These are phyloP conservation scores for Hypoxylon sp. DNA, from an alignment of 2,329 filamentous ascomycete species.

Conservation along the genomic window DNA sequence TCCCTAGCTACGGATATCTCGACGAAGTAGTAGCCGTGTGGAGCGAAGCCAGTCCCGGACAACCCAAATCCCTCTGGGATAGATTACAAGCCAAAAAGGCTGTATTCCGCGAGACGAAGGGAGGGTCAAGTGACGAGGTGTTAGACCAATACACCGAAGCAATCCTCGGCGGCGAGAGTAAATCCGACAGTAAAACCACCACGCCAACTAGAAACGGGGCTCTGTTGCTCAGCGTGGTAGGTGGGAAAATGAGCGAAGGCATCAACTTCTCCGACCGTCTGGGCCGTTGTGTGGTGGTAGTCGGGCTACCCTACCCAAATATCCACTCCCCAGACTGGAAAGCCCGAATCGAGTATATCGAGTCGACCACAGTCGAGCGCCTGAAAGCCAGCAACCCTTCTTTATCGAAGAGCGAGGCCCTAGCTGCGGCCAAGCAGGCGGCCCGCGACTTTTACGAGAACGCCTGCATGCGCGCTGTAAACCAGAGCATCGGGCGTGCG, in stretches of 20 bases:
- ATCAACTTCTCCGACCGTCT: slow-evolving; percentile 97
- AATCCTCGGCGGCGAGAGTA: slow-evolving; percentile 67
- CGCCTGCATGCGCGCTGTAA: slow-evolving; percentile 95
- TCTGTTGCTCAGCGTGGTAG: slow-evolving; percentile 89
- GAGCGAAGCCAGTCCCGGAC: slow-evolving; percentile 61
- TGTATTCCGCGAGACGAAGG: slow-evolving; percentile 72
- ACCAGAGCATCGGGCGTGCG: slow-evolving; percentile 94
- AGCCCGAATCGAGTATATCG: slow-evolving; percentile 89
- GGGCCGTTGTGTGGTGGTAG: slow-evolving; percentile 90
- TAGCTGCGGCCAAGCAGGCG: slow-evolving; percentile 65
- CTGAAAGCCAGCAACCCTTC: slow-evolving; percentile 52
- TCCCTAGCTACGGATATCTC: slow-evolving; percentile 94
- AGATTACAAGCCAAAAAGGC: slow-evolving; percentile 71
- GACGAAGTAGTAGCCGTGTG: slow-evolving; percentile 78
- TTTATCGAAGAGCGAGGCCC: slow-evolving; percentile 52
- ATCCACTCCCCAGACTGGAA: slow-evolving; percentile 92
- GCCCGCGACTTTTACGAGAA: slow-evolving; percentile 92
- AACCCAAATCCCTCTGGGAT: slow-evolving; percentile 69
- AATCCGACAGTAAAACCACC: slow-evolving; percentile 2
- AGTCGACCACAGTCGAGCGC: slow-evolving; percentile 67
- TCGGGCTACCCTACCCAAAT: slow-evolving; percentile 94
- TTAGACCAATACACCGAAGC: slow-evolving; percentile 80
- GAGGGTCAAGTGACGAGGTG: slow-evolving; percentile 75
- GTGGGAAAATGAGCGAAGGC: slow-evolving; percentile 94
- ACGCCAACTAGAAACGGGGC: slow-evolving; percentile 69